phyloP scores from a whole-genome alignment of 495 filamentous ascomycete species.

The Pseudomonodictys pantanalensis region DNA sequence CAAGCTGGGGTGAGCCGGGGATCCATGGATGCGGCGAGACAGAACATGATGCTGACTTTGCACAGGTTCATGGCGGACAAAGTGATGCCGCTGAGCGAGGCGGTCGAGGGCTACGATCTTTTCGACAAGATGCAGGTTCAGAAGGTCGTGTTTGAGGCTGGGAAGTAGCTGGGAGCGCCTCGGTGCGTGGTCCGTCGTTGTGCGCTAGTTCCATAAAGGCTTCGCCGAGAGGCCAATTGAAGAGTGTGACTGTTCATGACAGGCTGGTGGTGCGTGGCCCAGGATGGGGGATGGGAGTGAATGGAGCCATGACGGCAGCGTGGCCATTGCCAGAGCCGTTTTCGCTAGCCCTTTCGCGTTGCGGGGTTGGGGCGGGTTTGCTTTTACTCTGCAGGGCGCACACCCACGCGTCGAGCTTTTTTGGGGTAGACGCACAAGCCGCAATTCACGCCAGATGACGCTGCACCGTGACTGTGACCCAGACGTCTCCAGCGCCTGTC shows the following conservation, averaged over 20 bases:
- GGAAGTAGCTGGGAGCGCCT: conserved; percentile 9
- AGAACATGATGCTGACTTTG: conserved; percentile 20
- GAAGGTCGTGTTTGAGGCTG: conserved; percentile 69
- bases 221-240: no score
- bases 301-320: no score
- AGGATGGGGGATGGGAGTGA: no score
- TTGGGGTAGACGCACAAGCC: not conserved
- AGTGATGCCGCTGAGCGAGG: conserved; percentile 82
- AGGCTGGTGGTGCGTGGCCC: no score
- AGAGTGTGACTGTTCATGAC: no score
- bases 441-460: not conserved
- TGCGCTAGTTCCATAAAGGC: no score
- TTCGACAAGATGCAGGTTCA: conserved; percentile 93
- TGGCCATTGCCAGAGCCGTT: not conserved
- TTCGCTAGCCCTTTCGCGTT: not conserved
- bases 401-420: not conserved
- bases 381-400: no score
- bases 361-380: not conserved
- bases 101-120: conserved; percentile 83
- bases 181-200: not conserved
- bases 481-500: not conserved
- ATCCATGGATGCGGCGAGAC: not conserved
- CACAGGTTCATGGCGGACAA: conserved; percentile 85
- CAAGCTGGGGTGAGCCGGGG: conserved; percentile 65
- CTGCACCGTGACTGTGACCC: not conserved